These are phyloP conservation scores for Jamesozyma hellenica DNA, from an alignment of 805 yeast genomes.

Conservation along the genomic window DNA sequence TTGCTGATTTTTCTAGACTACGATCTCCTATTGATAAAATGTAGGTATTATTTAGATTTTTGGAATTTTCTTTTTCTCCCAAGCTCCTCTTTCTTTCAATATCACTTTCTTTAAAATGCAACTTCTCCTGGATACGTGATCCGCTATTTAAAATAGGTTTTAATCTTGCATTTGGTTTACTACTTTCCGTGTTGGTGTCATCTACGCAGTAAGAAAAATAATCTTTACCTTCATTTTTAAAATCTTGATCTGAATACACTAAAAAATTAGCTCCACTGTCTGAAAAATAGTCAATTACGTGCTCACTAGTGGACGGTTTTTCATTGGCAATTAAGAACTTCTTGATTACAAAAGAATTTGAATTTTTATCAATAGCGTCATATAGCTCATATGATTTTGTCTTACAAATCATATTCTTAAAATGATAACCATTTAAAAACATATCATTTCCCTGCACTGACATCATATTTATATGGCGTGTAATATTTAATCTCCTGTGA, in stretches of 20 bases:
- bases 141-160: background rate
- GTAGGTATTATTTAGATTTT: background rate
- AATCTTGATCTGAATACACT: conserved; percentile 8
- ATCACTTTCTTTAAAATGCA: background rate
- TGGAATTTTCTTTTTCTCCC: background rate
- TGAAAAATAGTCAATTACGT: conserved; percentile 3
- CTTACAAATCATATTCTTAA: conserved; percentile 8
- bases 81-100: background rate
- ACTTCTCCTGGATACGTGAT: background rate
- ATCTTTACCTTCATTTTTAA: conserved; percentile 12
- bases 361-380: conserved; percentile 5
- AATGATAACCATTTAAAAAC: conserved; percentile 5
- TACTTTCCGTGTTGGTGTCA: background rate
- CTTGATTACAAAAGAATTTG: conserved; percentile 9
- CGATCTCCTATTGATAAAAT: no score
- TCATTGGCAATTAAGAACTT: background rate
- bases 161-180: background rate
- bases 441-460: no score
- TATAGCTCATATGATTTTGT: conserved; percentile 7
- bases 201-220: conserved; percentile 12
- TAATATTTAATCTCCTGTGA: no score
- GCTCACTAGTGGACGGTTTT: background rate
- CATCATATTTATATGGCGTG: no score
- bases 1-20: no score
- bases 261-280: conserved; percentile 1